These are phyloP conservation scores for Breynia disticha DNA, from an alignment of 441 rosid species.

Conservation along the genomic window DNA sequence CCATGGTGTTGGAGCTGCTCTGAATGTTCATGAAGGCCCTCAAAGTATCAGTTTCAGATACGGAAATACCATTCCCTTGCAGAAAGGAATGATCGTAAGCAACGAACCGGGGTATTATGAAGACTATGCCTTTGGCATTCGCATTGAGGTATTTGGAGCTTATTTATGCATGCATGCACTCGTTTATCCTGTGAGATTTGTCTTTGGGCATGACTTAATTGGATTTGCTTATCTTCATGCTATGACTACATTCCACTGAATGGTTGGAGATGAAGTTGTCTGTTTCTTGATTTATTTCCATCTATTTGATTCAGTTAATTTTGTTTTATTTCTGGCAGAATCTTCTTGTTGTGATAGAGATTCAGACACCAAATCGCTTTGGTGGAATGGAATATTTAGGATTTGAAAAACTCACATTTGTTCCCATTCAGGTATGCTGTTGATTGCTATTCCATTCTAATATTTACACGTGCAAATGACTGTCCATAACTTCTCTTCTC, in stretches of 20 bases:
- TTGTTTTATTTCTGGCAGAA: slow-evolving; percentile 39
- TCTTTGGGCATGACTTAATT: not conserved
- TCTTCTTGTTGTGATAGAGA: slow-evolving; percentile 62
- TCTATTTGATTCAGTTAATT: not conserved
- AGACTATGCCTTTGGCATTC: slow-evolving; percentile 96
- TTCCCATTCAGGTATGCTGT: slow-evolving; percentile 72
- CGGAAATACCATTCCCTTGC: slow-evolving; percentile 76
- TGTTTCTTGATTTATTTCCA: not conserved
- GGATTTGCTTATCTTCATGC: too few relatives aligned
- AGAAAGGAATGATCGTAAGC: slow-evolving; percentile 92
- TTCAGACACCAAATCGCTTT: slow-evolving; percentile 66
- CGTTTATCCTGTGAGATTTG: not conserved
- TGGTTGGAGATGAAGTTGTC: not conserved
- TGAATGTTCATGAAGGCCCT: slow-evolving; percentile 98
- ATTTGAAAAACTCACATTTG: slow-evolving; percentile 79
- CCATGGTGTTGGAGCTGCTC: slow-evolving; percentile 95
- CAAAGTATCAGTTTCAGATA: slow-evolving; percentile 88
- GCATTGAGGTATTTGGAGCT: slow-evolving; percentile 63
- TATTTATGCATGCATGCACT: not conserved
- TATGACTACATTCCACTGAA: not conserved
- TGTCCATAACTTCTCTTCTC: too few relatives aligned
- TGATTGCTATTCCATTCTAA: not conserved
- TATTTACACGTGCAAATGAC: not conserved
- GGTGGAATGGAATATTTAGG: slow-evolving; percentile 76
- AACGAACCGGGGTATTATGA: slow-evolving; percentile 98